Evolutionary conservation across 2,329 filamentous ascomycete species (phyloP).

Genomic region (Pezicula rhizophila): DNA sequence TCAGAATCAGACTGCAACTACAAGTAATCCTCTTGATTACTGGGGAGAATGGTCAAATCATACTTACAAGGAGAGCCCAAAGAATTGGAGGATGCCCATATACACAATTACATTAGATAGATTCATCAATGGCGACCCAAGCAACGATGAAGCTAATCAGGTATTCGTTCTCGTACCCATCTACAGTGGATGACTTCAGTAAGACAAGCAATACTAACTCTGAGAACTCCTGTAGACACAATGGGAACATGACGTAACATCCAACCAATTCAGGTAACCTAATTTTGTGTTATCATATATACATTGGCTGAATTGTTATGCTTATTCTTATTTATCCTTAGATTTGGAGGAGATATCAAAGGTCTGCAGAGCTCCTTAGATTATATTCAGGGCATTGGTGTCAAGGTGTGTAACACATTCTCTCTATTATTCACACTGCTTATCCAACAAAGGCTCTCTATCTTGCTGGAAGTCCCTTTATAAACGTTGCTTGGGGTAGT

Average conservation of each 20-base stretch:
- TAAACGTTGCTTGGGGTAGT: conserved; percentile 59
- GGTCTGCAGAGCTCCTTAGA: conserved; percentile 55
- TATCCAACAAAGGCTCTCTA: conserved; percentile 43
- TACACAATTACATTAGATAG: conserved; percentile 60
- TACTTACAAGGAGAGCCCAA: conserved; percentile 46
- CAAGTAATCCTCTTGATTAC: conserved; percentile 47
- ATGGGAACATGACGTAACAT: conserved; percentile 54
- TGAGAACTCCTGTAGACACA: conserved; percentile 29
- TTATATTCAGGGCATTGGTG: conserved; percentile 59
- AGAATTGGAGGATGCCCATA: conserved; percentile 60
- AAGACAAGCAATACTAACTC: too few species aligned
- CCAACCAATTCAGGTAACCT: conserved; percentile 52
- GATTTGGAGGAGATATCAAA: conserved; percentile 48
- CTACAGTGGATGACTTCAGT: too few species aligned
- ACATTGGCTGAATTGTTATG: too few species aligned
- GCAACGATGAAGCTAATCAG: conserved; percentile 56
- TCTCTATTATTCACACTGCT: background rate
- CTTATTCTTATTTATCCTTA: too few species aligned
- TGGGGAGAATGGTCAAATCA: conserved; percentile 47
- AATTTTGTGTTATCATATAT: too few species aligned
- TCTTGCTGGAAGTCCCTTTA: conserved; percentile 56
- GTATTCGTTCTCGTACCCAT: too few species aligned
- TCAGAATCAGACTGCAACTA: conserved; percentile 46
- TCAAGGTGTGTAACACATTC: conserved; percentile 38
- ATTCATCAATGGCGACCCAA: conserved; percentile 59